Base-by-base conservation (phyloP, 306 rosid species). In the Cucurbita pepo region DNA sequence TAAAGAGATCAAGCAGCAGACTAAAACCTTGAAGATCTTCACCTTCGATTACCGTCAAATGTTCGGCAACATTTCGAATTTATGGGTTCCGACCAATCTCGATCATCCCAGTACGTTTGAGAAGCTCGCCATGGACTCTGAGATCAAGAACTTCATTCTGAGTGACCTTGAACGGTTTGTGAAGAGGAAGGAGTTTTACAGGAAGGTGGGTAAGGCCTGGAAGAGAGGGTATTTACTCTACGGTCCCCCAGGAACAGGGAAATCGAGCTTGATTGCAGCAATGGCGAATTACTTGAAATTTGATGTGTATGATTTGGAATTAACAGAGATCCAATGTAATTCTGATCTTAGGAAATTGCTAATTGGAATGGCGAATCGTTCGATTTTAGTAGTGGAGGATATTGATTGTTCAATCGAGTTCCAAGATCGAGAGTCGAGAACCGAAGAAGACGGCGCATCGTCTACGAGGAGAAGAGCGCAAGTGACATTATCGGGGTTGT, bases 171-270 rank as follows among this genome's bases (percentile, higher is more conserved):
- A 81, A 48, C 65, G 81, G 55, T 91, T 91, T 15, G 59, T 87
- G 63, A 47, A 3, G 83, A 89, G 96, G 83, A 89, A 78, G 34
- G 96, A 83, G 0, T 85, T 79, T 75, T 91, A 87, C 53, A 80
- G 82, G 57, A 79, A 81, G 30, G 88, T 89, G 5, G 97, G 97
- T 11, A 89, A 88, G 78, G 94, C 91, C 0, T 89, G 96, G 96
- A 91, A 91, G 78, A 81, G 97, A 66, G 96, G 96, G 3, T 91
- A 91, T 47, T 66, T 91, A 70, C 41, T 91, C 56, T 85, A 89
- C 40, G 97, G 97, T 0, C 96, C 97, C 0, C 97, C 97, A 0
- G 97, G 97, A 0, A 91, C 97, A 0, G 96, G 97, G 15, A 91
- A 91, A 45, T 87, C 94, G 1, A 91, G 96, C 81, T 78, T 89